Conservation (phyloP, 441 rosid genomes). For the Mallotus repandus region DNA sequence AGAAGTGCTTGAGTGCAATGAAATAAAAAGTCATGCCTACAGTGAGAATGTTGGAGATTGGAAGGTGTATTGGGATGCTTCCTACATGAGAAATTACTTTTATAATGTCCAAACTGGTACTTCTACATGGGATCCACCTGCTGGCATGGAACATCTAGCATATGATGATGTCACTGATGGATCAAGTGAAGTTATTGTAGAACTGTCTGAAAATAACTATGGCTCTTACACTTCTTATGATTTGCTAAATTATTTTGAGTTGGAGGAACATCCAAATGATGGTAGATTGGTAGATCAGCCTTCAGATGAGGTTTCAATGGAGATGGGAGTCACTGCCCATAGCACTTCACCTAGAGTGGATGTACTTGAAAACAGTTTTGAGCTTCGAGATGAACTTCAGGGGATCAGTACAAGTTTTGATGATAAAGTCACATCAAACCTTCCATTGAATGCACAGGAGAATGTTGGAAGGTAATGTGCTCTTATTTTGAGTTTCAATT, state of each 20-base stretch:
- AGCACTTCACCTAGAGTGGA: slow-evolving; percentile 19
- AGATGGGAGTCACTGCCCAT: slow-evolving; percentile 17
- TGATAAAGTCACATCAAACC: slow-evolving; percentile 21
- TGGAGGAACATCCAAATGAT: slow-evolving; percentile 25
- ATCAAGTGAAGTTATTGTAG: slow-evolving; percentile 34
- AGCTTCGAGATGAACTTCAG: slow-evolving; percentile 28
- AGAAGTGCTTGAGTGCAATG: slow-evolving; percentile 27
- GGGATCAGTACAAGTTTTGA: slow-evolving; percentile 22
- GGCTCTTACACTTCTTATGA: slow-evolving; percentile 24
- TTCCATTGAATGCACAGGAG: slow-evolving; percentile 27
- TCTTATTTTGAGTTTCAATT: slow-evolving; percentile 4
- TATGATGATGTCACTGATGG: slow-evolving; percentile 23
- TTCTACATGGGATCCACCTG: slow-evolving; percentile 76
- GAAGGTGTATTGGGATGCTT: slow-evolving; percentile 73
- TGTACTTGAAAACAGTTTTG: slow-evolving; percentile 17
- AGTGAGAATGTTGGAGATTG: slow-evolving; percentile 49
- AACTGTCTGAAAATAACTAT: slow-evolving; percentile 32
- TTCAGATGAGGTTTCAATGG: slow-evolving; percentile 22
- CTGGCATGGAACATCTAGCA: slow-evolving; percentile 60
- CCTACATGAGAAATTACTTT: slow-evolving; percentile 64
- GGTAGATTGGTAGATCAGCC: slow-evolving; percentile 33
- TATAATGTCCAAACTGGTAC: slow-evolving; percentile 54
- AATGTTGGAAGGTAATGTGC: slow-evolving; percentile 34
- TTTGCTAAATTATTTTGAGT: slow-evolving; percentile 17
- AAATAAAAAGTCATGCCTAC: slow-evolving; percentile 26